Evolutionary conservation across 129 eudicot species (phyloP).

Genomic region (Smallanthus sonchifolius): DNA sequence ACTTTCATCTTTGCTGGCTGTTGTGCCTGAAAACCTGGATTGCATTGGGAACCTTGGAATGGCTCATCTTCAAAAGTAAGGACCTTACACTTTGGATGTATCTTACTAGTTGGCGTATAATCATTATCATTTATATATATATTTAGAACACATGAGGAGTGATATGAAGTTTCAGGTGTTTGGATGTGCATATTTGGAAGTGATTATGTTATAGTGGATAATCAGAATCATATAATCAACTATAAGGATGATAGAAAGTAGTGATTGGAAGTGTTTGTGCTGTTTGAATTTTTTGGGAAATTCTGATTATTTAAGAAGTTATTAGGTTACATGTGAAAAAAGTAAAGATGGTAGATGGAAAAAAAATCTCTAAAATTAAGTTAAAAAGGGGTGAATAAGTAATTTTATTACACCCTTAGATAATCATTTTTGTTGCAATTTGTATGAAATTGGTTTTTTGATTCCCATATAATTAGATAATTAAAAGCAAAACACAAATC

Average conservation of each 20-base stretch:
- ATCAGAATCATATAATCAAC: background rate
- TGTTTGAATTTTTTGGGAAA: background rate
- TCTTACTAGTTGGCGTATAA: background rate
- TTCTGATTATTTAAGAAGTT: background rate
- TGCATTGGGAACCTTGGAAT: slow-evolving; percentile 93
- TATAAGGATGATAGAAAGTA: background rate
- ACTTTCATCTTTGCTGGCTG: slow-evolving; percentile 63
- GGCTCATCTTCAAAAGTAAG: slow-evolving; percentile 94
- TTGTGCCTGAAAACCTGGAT: slow-evolving; percentile 87
- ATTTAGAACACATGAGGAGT: background rate
- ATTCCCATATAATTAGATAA: background rate
- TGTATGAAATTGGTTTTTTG: background rate
- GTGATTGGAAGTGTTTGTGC: background rate
- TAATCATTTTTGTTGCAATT: background rate
- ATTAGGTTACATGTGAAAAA: background rate
- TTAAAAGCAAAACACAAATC: background rate
- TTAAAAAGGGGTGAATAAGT: background rate
- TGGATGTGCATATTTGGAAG: background rate
- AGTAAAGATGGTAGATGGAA: background rate
- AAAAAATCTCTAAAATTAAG: background rate
- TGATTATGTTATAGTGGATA: background rate
- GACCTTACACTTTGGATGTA: background rate
- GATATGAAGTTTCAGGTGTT: background rate
- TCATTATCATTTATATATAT: background rate
- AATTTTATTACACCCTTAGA: background rate